Base-by-base conservation (phyloP, 139 green algal species). In the Pleodorina starrii region DNA sequence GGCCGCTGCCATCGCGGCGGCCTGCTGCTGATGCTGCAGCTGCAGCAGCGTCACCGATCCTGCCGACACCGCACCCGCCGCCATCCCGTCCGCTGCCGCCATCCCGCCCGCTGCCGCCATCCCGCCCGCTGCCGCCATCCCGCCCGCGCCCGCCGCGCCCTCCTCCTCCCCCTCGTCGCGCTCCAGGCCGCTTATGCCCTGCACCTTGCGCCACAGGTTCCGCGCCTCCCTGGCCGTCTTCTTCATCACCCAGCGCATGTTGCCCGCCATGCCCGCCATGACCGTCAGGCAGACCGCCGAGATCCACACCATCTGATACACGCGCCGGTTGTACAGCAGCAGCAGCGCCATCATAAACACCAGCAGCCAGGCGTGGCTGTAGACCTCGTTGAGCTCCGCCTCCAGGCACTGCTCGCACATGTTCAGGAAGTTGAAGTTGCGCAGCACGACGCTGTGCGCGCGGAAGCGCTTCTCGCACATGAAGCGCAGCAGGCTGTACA, bases 401-500 rank as follows among this genome's bases (percentile, higher is more conserved):
- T 90, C 85, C 54, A 90, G 60, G 42, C 74, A 83, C 85, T 90
- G 85, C 43, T 84, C 75, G 40, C 68, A 81, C 73, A 90, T 85
- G 73, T 90, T 90, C 2, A 90, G 43, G 59, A 79, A 90, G 85
- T 84, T 90, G 73, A 86, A 90, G 57, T 77, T 90, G 0, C 60
- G 57, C n/a, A 90, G 73, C 29, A 75, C 72, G 14, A 90, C 85
- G 19, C 48, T 35, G 72, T 90, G 85, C n/a, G 85, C 85, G 25
- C 44, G 17, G 72, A 90, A 90, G 72, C 85, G 85, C 85, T 90
- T 84, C 42, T 84, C 71, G 36, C 71, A 84, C 85, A 90, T 83
- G 72, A 76, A 83, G 72, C 85, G 85, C 50, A 90, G 85, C 85
- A 90, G 85, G 17, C 43, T 63, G 85, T 90, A 90, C 5, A 84